A percentile compares a stretch with the other conserved stretches of the same genome.
Evolutionary conservation across 2,329 filamentous ascomycete species (phyloP).

Genomic region (Didymella exigua): DNA sequence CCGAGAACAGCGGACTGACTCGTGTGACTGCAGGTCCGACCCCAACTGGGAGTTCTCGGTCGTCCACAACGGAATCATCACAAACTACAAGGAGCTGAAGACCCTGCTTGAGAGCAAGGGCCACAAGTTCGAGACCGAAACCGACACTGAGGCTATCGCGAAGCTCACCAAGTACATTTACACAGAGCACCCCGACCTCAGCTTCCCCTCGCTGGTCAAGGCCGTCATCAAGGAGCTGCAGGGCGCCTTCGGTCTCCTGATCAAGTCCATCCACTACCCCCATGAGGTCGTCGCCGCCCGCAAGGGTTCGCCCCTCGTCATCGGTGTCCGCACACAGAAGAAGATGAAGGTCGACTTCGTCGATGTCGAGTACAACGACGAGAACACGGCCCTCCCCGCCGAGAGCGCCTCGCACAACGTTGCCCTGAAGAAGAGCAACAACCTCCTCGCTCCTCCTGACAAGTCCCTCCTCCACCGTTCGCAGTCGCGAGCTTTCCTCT

Average conservation of each 20-base stretch:
- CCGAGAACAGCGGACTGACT: constrained; percentile 1
- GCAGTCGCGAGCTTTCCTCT: constrained; percentile 98
- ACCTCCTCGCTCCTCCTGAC: constrained; percentile 81
- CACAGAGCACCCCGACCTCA: constrained; percentile 90
- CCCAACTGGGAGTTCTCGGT: constrained; percentile 94
- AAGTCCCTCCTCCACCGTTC: constrained; percentile 98
- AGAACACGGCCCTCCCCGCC: constrained; percentile 76
- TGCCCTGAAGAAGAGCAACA: constrained; percentile 81
- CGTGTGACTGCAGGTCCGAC: constrained; percentile 70
- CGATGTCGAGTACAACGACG: constrained; percentile 95
- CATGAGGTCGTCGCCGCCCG: constrained; percentile 97
- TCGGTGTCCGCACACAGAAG: constrained; percentile 94
- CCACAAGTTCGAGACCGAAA: constrained; percentile 98
- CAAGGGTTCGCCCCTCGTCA: constrained; percentile 96
- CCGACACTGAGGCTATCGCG: constrained; percentile 98
- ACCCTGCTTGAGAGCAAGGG: constrained; percentile 91
- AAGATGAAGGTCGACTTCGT: constrained; percentile 99
- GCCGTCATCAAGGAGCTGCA: constrained; percentile 98
- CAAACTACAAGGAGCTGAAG: constrained; percentile 99
- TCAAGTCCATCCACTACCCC: constrained; percentile 98
- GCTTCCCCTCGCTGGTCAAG: constrained; percentile 96
- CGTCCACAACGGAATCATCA: constrained; percentile 99
- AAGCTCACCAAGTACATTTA: constrained; percentile 99
- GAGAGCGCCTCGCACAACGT: constrained; percentile 96
- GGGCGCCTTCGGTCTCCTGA: constrained; percentile 93